Base-by-base conservation (phyloP, 83 land plant species). In the Picea abies region DNA sequence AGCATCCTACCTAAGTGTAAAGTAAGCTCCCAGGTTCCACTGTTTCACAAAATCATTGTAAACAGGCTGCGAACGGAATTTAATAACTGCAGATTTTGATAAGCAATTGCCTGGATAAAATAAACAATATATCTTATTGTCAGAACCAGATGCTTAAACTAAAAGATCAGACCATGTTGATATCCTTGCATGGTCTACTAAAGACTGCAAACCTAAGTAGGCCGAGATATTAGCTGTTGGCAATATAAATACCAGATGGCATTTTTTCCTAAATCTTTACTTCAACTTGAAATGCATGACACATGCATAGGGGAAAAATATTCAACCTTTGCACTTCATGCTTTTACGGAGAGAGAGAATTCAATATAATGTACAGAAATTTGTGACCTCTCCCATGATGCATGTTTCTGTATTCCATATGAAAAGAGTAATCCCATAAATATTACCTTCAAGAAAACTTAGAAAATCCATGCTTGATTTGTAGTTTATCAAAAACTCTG, bases 11-110 rank as follows among this genome's bases (percentile, higher is more conserved):
- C 98, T 94, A 76, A 96, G 79, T 49, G 96, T 90, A 83, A 94
- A 97, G 81, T 97, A 97, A 56, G 90, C 97, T 47, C 94, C 96
- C 81, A 94, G 80, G 71, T 97, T 97, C 99, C 99, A 97, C 62
- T 88, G 96, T 83, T 89, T 94, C 89, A 97, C 78, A 85, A 96
- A 97, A 26, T 97, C 98, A 44, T 63, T 56, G 81, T 93, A 97
- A 0, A 94, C 91, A 64, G 88, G 81, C 81, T 91, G 92, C 14
- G 93, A 84, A 49, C 98, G 91, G 81, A 94, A 93, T 68, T 86
- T 90, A 37, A 82, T 73, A 80, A 94, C 96, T 66, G 97, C 94
- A 84, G 92, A 83, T 86, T 90, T 92, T 39, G 98, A 94, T 52
- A 92, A 92, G 76, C 98, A 97, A 80, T 67, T 80, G 15, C 91